Percentiles rank a stretch among this genome's conserved stretches.
Conservation (phyloP, 169 alveolate species). For the Eimeria sp. region DNA sequence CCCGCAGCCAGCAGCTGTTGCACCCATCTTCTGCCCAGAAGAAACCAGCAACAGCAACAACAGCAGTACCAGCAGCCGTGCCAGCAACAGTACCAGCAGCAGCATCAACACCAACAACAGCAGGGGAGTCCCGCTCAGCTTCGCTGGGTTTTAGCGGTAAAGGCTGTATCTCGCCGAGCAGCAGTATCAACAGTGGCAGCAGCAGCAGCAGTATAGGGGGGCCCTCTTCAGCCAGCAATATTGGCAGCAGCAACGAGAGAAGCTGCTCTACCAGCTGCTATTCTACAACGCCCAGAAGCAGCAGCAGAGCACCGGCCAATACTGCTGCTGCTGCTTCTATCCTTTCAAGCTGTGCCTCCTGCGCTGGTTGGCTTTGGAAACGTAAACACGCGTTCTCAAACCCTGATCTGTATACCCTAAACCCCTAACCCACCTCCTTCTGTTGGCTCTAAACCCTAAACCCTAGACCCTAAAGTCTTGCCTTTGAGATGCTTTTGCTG, state of each 20-base stretch:
- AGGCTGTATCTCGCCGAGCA: background rate
- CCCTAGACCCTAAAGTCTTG: background rate
- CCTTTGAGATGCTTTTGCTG: background rate
- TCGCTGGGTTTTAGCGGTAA: background rate
- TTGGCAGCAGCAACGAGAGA: background rate
- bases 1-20: constrained; percentile 4
- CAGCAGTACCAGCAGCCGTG: background rate
- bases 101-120: constrained; percentile 18
- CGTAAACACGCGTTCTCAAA: background rate
- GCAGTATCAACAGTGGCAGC: constrained; percentile 1
- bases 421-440: background rate
- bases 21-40: constrained; percentile 10
- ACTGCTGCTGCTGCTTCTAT: background rate
- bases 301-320: too few species aligned
- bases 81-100: background rate
- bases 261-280: constrained; percentile 17
- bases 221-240: background rate
- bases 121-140: background rate
- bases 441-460: background rate
- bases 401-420: too few species aligned
- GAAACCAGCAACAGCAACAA: background rate
- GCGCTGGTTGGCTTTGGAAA: constrained; percentile 32
- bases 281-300: background rate
- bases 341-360: constrained; percentile 3
- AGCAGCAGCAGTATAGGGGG: too few species aligned